Evolutionary conservation across 257 asterid species (phyloP).

Genomic region (Fraxinus americana): DNA sequence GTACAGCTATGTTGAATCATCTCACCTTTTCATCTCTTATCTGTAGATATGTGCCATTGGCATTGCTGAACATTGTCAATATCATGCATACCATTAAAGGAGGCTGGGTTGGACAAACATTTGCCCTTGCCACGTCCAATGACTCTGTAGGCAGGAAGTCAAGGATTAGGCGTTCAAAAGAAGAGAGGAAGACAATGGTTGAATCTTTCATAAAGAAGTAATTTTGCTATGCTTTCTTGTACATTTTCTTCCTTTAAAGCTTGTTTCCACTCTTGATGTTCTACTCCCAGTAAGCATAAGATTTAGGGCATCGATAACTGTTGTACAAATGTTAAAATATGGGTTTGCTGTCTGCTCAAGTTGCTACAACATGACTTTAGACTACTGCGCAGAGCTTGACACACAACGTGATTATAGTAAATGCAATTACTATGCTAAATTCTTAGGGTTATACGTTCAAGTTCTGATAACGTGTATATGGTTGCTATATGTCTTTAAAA

Average conservation of each 20-base stretch:
- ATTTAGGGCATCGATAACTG: background rate
- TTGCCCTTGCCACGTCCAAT: slow-evolving; percentile 66
- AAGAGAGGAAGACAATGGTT: slow-evolving; percentile 82
- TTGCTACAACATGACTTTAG: background rate
- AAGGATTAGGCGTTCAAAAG: slow-evolving; percentile 86
- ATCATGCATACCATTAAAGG: slow-evolving; percentile 67
- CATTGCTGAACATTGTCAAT: slow-evolving; percentile 12
- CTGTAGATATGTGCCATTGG: slow-evolving; percentile 31
- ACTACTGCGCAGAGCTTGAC: background rate
- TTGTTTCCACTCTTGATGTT: background rate
- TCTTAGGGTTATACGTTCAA: background rate
- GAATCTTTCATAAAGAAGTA: slow-evolving; percentile 86
- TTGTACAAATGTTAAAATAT: background rate
- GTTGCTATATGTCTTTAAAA: background rate
- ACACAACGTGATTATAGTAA: background rate
- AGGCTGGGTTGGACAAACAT: slow-evolving; percentile 73
- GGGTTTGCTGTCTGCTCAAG: background rate
- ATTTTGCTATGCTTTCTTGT: background rate
- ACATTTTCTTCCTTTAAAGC: background rate
- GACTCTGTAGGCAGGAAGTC: slow-evolving; percentile 70
- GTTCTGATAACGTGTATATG: background rate
- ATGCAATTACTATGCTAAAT: background rate
- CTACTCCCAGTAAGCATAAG: background rate
- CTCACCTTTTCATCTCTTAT: background rate
- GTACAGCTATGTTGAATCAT: background rate